Base-by-base conservation (phyloP, 1,139 yeast genomes). In the Sugiyamaella xylanicola region DNA sequence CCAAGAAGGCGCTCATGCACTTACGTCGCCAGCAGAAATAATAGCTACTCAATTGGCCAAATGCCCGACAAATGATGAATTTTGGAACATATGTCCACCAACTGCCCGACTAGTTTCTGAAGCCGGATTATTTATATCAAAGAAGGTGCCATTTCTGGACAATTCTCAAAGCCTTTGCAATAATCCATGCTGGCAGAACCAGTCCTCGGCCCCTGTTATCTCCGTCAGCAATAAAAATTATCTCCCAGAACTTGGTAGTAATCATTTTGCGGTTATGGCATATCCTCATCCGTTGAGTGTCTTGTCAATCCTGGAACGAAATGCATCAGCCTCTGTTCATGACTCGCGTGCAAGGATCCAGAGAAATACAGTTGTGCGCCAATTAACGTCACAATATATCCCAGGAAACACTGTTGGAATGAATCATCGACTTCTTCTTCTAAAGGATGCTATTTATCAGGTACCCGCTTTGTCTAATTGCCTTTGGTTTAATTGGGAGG, bases 401-500 rank as follows among this genome's bases (percentile, higher is more conserved):
- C 57, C 61, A 2, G 61, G 58, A 20, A 50, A 56, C 20, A 42
- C 59, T 4, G 60, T 57, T 3, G 61, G 62, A 5, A 47, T 51
- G 20, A 59, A 53, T 11, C 55, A 56, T 21, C 50, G 64, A 15
- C 58, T 59, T 11, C 49, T 62, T 32, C 53, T 62, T 29, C 51
- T 58, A 27, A 63, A 63, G 46, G 67, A 64, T 43, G 60, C 63
- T 19, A 59, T 61, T 17, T 61, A 51, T 37, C 57, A 52, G 40
- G 27, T 51, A 8, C 54, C 61, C 3, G 43, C 54, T 2, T 20
- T 47, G 9, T 59, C 66, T 11, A 60, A 62, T 47, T 39, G 61
- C 3, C 53, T 62, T 2, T 64, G 66, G 65, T 53, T 61, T 17
- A 45, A 56, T n/a, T 62, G 65, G 66, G 67, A 64, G 42, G 54